Conservation (phyloP, 176 grass and related monocot genomes). For the Chloris gayana region DNA sequence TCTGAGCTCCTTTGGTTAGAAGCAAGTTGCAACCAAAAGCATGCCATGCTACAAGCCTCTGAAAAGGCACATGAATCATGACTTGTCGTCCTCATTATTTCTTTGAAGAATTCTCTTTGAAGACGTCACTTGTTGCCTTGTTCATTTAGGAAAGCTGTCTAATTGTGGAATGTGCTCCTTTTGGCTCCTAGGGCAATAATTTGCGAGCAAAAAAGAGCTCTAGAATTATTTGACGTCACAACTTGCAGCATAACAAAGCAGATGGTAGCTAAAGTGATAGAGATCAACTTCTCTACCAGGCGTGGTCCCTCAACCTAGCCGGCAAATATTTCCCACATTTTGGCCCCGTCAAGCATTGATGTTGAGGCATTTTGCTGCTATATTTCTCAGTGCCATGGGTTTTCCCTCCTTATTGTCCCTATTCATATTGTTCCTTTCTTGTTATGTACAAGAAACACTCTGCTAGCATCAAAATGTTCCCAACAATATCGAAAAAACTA, state of each 20-base stretch:
- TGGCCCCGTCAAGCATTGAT: too few relatives aligned
- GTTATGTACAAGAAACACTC: background rate
- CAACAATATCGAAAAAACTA: background rate
- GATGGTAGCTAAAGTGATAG: too few relatives aligned
- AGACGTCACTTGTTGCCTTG: background rate
- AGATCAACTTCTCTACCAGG: too few relatives aligned
- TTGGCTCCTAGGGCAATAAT: constrained; percentile 11
- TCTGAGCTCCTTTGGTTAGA: constrained; percentile 13
- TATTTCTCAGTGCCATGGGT: background rate
- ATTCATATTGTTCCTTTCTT: background rate
- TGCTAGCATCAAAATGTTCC: background rate
- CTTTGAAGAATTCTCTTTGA: background rate
- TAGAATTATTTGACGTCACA: background rate
- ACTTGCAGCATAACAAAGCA: too few relatives aligned
- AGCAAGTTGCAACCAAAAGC: background rate
- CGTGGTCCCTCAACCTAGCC: too few relatives aligned
- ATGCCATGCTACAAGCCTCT: background rate
- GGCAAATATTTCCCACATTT: too few relatives aligned
- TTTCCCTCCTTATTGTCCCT: background rate
- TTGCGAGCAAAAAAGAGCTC: background rate
- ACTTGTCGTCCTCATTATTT: background rate
- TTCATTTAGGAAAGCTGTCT: background rate
- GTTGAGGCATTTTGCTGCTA: too few relatives aligned
- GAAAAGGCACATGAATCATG: background rate
- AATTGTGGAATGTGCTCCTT: constrained; percentile 16